These are phyloP conservation scores for Debaryomyces castellii DNA, from an alignment of 805 yeast species.

Conservation along the genomic window DNA sequence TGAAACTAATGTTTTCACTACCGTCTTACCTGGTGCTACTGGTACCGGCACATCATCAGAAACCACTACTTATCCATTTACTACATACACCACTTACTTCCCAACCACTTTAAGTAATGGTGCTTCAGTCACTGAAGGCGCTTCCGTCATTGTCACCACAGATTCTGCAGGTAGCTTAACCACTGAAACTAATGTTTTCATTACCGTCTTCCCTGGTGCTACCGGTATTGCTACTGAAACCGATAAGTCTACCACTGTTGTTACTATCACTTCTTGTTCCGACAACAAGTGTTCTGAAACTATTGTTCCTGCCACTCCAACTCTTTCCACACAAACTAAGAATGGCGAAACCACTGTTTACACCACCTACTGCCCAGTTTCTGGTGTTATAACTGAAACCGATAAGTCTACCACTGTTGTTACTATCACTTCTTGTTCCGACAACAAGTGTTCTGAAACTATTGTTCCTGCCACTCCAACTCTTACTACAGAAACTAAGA, in stretches of 20 bases:
- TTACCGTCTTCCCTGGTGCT: background rate
- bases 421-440: slow-evolving; percentile 36
- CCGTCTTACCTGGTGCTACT: background rate
- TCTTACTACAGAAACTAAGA: slow-evolving; percentile 12
- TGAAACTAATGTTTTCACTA: slow-evolving; percentile 4
- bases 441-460: slow-evolving; percentile 29
- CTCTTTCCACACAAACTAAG: no score
- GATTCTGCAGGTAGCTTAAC: slow-evolving; percentile 12
- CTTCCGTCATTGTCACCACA: slow-evolving; percentile 11
- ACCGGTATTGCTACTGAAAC: background rate
- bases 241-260: slow-evolving; percentile 8
- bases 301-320: no score
- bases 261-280: background rate
- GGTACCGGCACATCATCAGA: no score
- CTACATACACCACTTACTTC: slow-evolving; percentile 1
- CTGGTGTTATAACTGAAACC: slow-evolving; percentile 18
- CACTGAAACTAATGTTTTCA: slow-evolving; percentile 9
- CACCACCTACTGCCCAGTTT: slow-evolving; percentile 8
- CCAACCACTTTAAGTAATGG: no score
- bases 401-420: slow-evolving; percentile 27
- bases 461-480: slow-evolving; percentile 20
- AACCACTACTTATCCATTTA: slow-evolving; percentile 5
- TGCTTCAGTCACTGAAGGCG: no score
- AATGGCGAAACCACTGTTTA: no score
- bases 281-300: background rate